Conservation (phyloP, 2,329 filamentous ascomycete species). For the Calonectria henricotiae region DNA sequence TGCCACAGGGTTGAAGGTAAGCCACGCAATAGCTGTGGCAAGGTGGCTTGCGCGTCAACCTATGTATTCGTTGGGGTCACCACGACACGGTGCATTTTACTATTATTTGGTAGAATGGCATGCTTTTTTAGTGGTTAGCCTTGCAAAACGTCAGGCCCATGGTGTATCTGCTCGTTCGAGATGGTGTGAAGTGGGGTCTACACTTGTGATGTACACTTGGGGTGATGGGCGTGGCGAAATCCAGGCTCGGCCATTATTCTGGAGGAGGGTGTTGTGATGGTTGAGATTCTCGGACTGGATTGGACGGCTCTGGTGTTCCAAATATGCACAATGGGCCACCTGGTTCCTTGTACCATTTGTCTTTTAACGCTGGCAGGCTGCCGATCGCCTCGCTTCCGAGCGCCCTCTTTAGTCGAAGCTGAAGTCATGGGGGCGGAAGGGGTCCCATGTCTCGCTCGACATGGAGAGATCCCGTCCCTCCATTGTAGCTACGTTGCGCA, state of each 20-base stretch:
- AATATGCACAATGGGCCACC: neutral
- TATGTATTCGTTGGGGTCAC: neutral
- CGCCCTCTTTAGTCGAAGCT: constrained; percentile 13
- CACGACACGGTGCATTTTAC: too few relatives aligned
- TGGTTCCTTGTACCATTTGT: neutral
- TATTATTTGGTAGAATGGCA: neutral
- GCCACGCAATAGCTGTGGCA: constrained; percentile 50
- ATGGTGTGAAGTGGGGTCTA: neutral
- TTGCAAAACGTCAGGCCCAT: neutral
- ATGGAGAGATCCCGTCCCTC: constrained; percentile 26
- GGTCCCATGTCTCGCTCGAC: constrained; percentile 18
- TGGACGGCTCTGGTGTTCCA: neutral
- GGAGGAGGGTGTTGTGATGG: neutral
- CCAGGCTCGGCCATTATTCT: neutral
- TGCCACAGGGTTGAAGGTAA: constrained; percentile 30
- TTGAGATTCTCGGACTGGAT: constrained; percentile 10
- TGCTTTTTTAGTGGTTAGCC: neutral
- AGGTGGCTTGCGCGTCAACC: constrained; percentile 52
- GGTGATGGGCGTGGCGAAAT: neutral
- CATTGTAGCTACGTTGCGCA: neutral
- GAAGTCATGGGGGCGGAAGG: neutral
- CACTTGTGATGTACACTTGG: neutral
- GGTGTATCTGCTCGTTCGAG: neutral
- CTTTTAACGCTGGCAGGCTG: neutral
- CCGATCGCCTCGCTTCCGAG: constrained; percentile 23